Conservation (phyloP, 352 stramenopile species). For the Globisporangium takayamanum region DNA sequence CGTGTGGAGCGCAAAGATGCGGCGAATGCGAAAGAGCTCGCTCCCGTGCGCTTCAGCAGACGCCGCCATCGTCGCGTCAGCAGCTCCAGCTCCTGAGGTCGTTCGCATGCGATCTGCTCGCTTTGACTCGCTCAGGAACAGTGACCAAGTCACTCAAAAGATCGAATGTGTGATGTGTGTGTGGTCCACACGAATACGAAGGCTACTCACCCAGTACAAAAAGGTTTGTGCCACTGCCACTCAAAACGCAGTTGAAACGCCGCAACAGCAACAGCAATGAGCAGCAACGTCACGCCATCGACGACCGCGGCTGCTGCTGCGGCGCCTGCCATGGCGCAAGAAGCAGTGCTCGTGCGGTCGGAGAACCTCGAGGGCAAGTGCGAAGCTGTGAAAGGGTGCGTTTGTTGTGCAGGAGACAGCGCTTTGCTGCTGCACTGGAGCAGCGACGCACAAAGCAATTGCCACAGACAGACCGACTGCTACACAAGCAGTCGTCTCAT, state of each 20-base stretch:
- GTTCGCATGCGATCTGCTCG: too few species aligned
- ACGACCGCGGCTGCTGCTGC: not conserved
- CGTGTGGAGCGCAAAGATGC: constrained; percentile 37
- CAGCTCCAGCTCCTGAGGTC: not conserved
- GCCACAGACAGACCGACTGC: not conserved
- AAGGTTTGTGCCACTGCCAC: not conserved
- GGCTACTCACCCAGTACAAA: too few species aligned
- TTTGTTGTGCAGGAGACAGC: not conserved
- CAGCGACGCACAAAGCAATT: not conserved
- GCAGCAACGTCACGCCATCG: not conserved
- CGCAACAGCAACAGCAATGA: not conserved
- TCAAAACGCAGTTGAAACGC: not conserved
- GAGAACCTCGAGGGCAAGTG: constrained; percentile 72
- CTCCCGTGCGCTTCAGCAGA: constrained; percentile 24
- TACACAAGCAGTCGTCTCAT: not conserved
- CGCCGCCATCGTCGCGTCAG: not conserved
- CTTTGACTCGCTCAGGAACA: too few species aligned
- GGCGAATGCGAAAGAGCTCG: constrained; percentile 72
- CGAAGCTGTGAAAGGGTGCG: constrained; percentile 33
- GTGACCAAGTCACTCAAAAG: too few species aligned
- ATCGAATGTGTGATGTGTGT: not conserved
- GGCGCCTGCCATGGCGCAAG: constrained; percentile 52
- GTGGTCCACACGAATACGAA: too few species aligned
- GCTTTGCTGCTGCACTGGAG: too few species aligned
- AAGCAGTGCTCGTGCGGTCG: constrained; percentile 67